phyloP scores from a whole-genome alignment of 2,329 filamentous ascomycete genomes.

The Trichophyton rubrum region DNA sequence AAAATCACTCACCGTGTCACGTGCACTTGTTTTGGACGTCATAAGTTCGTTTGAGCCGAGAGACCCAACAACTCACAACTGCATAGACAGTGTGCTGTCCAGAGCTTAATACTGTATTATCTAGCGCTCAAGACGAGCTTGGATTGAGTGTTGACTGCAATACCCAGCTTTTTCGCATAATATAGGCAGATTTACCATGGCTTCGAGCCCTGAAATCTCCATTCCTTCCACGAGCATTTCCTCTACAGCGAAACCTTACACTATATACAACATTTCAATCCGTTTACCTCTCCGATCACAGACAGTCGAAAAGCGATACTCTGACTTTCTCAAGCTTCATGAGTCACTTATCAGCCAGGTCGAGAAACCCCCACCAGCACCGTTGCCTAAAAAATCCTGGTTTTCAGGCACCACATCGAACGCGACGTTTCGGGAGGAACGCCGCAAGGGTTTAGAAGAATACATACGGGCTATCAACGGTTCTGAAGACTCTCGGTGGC shows the following conservation, averaged over 20 bases:
- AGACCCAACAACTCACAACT: too few species aligned
- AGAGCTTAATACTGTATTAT: too few species aligned
- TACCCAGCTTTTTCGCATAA: not conserved
- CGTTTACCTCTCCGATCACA: conserved; percentile 49
- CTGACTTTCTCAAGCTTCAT: conserved; percentile 49
- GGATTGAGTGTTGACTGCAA: not conserved
- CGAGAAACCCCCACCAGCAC: conserved; percentile 39
- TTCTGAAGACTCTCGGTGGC: conserved; percentile 45
- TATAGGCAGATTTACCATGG: conserved; percentile 17
- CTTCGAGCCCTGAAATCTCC: conserved; percentile 25
- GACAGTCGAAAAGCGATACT: conserved; percentile 50
- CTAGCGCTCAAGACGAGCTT: not conserved
- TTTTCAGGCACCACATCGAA: conserved; percentile 46
- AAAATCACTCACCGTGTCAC: not conserved
- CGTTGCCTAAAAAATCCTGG: conserved; percentile 50
- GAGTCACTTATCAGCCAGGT: conserved; percentile 39
- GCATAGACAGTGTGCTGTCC: too few species aligned
- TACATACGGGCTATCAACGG: conserved; percentile 49
- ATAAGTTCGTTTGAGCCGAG: not conserved
- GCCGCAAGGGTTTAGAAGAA: conserved; percentile 43
- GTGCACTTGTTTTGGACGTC: not conserved
- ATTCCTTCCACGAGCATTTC: conserved; percentile 35
- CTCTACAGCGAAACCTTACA: conserved; percentile 37
- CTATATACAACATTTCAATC: conserved; percentile 49
- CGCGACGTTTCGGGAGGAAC: conserved; percentile 44